These are phyloP conservation scores for Chlorella ohadii DNA, from an alignment of 139 green algal species.

Conservation along the genomic window DNA sequence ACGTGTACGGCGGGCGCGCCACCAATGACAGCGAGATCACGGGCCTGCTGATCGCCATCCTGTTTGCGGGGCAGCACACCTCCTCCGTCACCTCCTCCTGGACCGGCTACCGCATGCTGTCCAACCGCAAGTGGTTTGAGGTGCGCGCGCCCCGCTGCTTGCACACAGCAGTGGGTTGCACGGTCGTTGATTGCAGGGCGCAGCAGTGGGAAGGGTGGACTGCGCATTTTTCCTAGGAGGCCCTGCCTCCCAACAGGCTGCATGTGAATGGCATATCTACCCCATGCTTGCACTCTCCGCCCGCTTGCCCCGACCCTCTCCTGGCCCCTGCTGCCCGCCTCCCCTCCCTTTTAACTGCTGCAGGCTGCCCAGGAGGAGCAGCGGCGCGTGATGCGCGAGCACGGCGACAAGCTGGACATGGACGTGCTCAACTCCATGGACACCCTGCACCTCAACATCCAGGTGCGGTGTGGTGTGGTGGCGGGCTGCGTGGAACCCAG, in stretches of 20 bases:
- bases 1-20: slow-evolving; percentile 76
- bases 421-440: slow-evolving; percentile 93
- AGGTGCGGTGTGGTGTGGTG: not conserved
- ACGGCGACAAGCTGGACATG: slow-evolving; percentile 79
- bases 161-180: no score
- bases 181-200: no score
- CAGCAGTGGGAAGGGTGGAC: no score
- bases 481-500: no score
- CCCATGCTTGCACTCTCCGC: not conserved
- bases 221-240: no score
- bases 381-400: slow-evolving; percentile 69
- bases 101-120: slow-evolving; percentile 83
- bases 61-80: slow-evolving; percentile 99
- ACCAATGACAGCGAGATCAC: slow-evolving; percentile 94
- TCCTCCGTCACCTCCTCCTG: slow-evolving; percentile 94
- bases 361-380: slow-evolving; percentile 80
- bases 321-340: not conserved
- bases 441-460: slow-evolving; percentile 81
- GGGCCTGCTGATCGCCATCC: slow-evolving; percentile 96
- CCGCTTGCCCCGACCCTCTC: no score
- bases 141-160: no score
- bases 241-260: no score
- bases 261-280: no score
- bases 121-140: slow-evolving; percentile 44
- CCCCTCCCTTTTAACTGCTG: not conserved